phyloP scores from a whole-genome alignment of 495 filamentous ascomycete species.

The Talaromyces stipitatus region DNA sequence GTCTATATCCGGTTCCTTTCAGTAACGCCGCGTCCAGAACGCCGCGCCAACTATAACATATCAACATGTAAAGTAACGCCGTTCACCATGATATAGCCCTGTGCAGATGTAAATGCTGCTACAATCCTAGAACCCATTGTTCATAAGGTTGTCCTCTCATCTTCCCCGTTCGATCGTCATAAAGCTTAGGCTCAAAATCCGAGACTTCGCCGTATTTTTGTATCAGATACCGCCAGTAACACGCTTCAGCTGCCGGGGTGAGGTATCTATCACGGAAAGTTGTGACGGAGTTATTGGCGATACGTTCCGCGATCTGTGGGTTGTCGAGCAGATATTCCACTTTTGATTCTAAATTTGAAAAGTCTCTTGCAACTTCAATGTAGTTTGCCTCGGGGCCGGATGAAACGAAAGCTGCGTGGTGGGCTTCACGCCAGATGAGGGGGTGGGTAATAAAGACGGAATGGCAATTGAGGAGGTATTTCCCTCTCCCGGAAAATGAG shows the following conservation, averaged over 20 bases:
- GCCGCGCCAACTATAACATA: neutral
- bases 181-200: constrained; percentile 34
- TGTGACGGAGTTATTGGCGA: constrained; percentile 47
- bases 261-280: constrained; percentile 53
- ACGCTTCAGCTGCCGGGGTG: constrained; percentile 52
- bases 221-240: constrained; percentile 53
- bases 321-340: constrained; percentile 44
- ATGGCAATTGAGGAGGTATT: constrained; percentile 54
- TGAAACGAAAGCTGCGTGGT: constrained; percentile 28
- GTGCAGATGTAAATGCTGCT: neutral
- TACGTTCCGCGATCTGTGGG: constrained; percentile 39
- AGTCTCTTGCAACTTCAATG: constrained; percentile 48
- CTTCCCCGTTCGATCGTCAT: constrained; percentile 22
- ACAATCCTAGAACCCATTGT: constrained; percentile 24
- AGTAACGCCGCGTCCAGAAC: neutral
- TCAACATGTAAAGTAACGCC: neutral
- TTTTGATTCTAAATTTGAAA: constrained; percentile 43
- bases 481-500: constrained; percentile 49
- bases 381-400: constrained; percentile 53
- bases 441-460: constrained; percentile 45
- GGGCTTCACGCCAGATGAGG: constrained; percentile 32
- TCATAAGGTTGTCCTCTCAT: constrained; percentile 31
- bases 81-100: neutral
- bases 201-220: constrained; percentile 36
- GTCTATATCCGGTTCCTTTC: too few species aligned